phyloP scores from a whole-genome alignment of 306 rosid genomes.

The Chamaecrista fasciculata region DNA sequence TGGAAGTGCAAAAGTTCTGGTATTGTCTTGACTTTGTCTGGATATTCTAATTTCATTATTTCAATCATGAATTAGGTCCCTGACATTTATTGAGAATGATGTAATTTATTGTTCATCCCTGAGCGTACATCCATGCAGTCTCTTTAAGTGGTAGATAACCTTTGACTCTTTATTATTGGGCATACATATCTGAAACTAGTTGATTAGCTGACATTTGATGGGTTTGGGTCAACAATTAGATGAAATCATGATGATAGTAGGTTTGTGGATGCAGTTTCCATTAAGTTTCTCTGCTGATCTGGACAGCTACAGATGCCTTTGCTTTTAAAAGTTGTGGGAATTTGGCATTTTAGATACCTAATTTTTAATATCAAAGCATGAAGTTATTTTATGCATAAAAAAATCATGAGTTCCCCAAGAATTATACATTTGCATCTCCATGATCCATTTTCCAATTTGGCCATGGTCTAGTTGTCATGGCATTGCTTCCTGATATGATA shows the following conservation, averaged over 20 bases:
- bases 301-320: neutral
- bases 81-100: neutral
- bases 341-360: neutral
- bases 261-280: neutral
- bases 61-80: neutral
- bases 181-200: neutral
- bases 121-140: neutral
- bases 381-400: neutral
- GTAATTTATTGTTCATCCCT: neutral
- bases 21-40: constrained; percentile 31
- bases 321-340: neutral
- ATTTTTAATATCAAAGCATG: neutral
- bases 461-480: no score
- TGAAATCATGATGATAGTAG: neutral
- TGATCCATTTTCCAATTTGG: neutral
- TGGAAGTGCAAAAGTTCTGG: constrained; percentile 88
- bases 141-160: neutral
- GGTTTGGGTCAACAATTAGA: neutral
- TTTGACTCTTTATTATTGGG: neutral
- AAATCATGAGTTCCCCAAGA: neutral
- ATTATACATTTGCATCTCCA: neutral
- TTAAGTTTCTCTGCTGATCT: neutral
- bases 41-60: neutral
- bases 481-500: neutral
- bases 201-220: neutral